Evolutionary conservation across 345 rosid genomes (phyloP).

Genomic region (Arabis alpina): DNA sequence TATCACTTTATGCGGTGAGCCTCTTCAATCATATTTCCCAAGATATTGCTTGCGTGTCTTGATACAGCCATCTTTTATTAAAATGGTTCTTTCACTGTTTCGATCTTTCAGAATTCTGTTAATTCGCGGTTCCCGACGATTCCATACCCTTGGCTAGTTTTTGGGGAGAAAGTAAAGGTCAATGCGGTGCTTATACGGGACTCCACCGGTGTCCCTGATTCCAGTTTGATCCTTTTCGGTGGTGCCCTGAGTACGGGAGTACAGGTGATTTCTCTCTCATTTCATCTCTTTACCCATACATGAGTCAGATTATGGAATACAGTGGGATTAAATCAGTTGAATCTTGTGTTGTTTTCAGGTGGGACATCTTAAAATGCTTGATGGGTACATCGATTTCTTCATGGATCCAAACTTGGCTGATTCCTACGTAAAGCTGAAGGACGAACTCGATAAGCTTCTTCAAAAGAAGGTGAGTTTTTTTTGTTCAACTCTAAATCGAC

Average conservation of each 20-base stretch:
- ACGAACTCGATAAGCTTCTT: slow-evolving; percentile 77
- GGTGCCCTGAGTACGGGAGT: slow-evolving; percentile 71
- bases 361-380: slow-evolving; percentile 96
- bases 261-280: slow-evolving; percentile 56
- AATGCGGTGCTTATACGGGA: slow-evolving; percentile 91
- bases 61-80: background rate
- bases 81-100: background rate
- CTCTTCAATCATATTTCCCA: slow-evolving; percentile 16
- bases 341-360: slow-evolving; percentile 49
- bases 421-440: slow-evolving; percentile 77
- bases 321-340: background rate
- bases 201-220: slow-evolving; percentile 97
- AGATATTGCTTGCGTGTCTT: slow-evolving; percentile 5
- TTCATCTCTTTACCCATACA: slow-evolving; percentile 3
- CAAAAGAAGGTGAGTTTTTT: slow-evolving; percentile 60
- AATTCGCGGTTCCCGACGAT: slow-evolving; percentile 85
- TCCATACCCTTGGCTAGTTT: slow-evolving; percentile 96
- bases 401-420: slow-evolving; percentile 93
- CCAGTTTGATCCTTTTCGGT: slow-evolving; percentile 84
- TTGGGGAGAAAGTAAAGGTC: slow-evolving; percentile 95
- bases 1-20: slow-evolving; percentile 81
- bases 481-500: background rate
- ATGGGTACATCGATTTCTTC: slow-evolving; percentile 90
- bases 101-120: slow-evolving; percentile 80
- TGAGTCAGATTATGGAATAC: background rate